A percentile compares a stretch with the other conserved stretches of the same genome.
These are phyloP conservation scores for Yueomyces sinensis DNA, from an alignment of 805 yeast genomes.

Conservation along the genomic window DNA sequence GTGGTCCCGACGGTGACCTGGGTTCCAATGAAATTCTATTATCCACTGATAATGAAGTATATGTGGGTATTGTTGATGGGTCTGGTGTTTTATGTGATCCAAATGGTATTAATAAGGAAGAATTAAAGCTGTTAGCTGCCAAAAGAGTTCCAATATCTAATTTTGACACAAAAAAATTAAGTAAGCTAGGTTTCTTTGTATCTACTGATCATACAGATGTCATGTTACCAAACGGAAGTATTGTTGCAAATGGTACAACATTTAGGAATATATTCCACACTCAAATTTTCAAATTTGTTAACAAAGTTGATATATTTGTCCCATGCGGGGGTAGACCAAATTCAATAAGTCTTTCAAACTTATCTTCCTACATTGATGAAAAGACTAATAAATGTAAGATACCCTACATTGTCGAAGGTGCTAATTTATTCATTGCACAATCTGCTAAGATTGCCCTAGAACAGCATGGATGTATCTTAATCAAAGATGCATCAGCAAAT, in stretches of 20 bases:
- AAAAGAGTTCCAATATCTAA: constrained; percentile 60
- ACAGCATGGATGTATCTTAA: constrained; percentile 71
- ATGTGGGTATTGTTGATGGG: constrained; percentile 87
- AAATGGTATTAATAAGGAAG: constrained; percentile 69
- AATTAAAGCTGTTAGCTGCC: constrained; percentile 66
- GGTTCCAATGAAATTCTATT: constrained; percentile 91
- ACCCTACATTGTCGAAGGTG: constrained; percentile 94
- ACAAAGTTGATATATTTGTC: constrained; percentile 69
- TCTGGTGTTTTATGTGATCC: constrained; percentile 93
- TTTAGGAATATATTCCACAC: constrained; percentile 89
- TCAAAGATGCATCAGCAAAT: constrained; percentile 94
- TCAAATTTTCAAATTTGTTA: constrained; percentile 48
- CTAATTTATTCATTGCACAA: constrained; percentile 90
- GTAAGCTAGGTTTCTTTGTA: constrained; percentile 67
- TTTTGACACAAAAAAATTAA: constrained; percentile 54
- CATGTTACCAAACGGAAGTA: constrained; percentile 58
- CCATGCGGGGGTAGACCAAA: constrained; percentile 99
- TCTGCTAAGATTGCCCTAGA: constrained; percentile 81
- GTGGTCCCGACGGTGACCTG: constrained; percentile 98
- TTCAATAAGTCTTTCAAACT: constrained; percentile 81
- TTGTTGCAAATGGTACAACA: constrained; percentile 69
- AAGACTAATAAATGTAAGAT: constrained; percentile 65
- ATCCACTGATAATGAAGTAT: constrained; percentile 61
- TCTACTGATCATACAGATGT: constrained; percentile 76
- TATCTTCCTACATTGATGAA: constrained; percentile 52